Base-by-base conservation (phyloP, 257 asterid genomes). In the Henckelia pumila region DNA sequence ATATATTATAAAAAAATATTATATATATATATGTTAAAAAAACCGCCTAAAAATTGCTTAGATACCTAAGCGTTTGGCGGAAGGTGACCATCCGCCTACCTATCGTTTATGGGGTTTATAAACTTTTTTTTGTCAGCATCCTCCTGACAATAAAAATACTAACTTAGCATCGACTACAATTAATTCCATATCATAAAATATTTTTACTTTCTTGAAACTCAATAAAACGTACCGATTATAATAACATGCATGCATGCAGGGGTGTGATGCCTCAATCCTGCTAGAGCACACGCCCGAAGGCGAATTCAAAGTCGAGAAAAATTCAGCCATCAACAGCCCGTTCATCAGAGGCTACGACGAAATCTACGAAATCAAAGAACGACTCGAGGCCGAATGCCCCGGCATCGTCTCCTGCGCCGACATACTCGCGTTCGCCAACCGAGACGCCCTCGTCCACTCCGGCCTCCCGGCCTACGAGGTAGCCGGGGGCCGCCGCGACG, bases 241-340 rank as follows among this genome's bases (percentile, higher is more conserved):
- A 30, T 8, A 33, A 1, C 11, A 33, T 9, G 40, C 30, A 33
- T 9, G 40, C 30, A 28, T 16, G 60, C 81, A 84, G 96, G 94
- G 96, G 5, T 88, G 96, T 61, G 96, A 88, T 24, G 94, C 86
- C 13, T 88, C 94, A 3, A 37, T 88, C 69, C 68, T 88, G 25
- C 78, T 86, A 24, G 96, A 86, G 55, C 13, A n/a, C 22, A 84
- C 87, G 1, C 85, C 89, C 3, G 26, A 72, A 0, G 81, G 81
- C 1, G 82, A 76, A 63, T 28, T 28, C 5, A 66, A 62, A 11
- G 82, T 78, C 24, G 94, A 84, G 84, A 88, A 86, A 79, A 70
- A 40, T 6, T 77, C 94, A 20, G 20, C n/a, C 1, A 63, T 71
- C 30, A 88, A 88, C 21, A 89, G 83, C 1, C 24, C 7, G 2